phyloP scores from a whole-genome alignment of 139 green algal species.

The Coccomyxa sp. region DNA sequence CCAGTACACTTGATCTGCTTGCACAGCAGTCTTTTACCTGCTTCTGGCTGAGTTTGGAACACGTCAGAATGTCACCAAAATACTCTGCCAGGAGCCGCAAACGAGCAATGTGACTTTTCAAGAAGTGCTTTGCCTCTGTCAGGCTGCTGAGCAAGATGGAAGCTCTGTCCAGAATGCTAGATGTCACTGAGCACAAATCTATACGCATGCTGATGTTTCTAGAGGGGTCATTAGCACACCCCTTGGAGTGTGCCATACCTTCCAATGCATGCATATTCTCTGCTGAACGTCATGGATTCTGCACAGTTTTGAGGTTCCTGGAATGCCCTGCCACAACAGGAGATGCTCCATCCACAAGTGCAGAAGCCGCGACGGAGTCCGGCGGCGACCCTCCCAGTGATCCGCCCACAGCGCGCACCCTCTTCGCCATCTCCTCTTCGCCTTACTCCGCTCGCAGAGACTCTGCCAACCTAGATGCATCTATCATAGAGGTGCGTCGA shows the following conservation, averaged over 20 bases:
- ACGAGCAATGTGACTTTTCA: too few relatives aligned
- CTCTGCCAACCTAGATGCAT: slow-evolving; percentile 58
- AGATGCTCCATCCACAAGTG: not conserved
- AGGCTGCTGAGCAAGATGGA: too few relatives aligned
- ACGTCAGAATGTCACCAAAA: too few relatives aligned
- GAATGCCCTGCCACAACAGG: not conserved
- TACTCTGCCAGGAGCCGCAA: too few relatives aligned
- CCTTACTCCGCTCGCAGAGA: slow-evolving; percentile 59
- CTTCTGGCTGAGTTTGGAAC: not conserved
- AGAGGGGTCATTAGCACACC: not conserved
- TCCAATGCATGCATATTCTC: not conserved
- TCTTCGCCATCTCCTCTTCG: slow-evolving; percentile 40
- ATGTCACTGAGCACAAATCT: not conserved
- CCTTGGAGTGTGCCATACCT: not conserved
- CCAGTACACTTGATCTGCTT: not conserved
- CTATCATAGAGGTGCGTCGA: slow-evolving; percentile 65
- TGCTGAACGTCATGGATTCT: not conserved
- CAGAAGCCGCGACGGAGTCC: not conserved
- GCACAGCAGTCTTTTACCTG: not conserved
- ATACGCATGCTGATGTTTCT: not conserved
- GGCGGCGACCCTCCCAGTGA: not conserved
- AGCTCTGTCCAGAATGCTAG: too few relatives aligned
- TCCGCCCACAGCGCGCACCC: not conserved
- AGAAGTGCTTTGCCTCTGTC: too few relatives aligned
- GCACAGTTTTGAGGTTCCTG: not conserved